These are phyloP conservation scores for Rugonectria rugulosa DNA, from an alignment of 2,329 filamentous ascomycete genomes.

Conservation along the genomic window DNA sequence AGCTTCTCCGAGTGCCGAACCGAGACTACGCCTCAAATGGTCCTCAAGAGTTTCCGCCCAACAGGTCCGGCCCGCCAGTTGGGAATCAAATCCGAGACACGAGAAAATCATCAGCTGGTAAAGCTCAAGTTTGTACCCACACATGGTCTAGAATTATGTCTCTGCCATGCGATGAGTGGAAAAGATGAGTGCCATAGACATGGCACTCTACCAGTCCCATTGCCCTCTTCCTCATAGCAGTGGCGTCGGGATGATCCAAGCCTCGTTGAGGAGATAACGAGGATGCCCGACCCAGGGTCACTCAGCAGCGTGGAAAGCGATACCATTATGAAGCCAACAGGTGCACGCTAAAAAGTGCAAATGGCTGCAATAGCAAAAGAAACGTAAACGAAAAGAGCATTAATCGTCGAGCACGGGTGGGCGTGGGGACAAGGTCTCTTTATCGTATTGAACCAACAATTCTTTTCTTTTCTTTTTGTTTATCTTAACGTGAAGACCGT, in stretches of 20 bases:
- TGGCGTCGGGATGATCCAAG: background rate
- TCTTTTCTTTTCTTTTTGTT: conserved; percentile 38
- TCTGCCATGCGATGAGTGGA: conserved; percentile 7
- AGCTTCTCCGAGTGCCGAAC: too few relatives aligned
- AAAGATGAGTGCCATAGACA: background rate
- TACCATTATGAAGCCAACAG: background rate
- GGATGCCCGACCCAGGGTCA: background rate
- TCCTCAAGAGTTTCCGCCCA: background rate
- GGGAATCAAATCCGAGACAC: conserved; percentile 30
- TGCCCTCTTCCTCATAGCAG: background rate
- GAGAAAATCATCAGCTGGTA: conserved; percentile 12
- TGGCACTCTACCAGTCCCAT: background rate
- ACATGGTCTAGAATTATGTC: conserved; percentile 10
- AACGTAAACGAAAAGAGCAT: conserved; percentile 9
- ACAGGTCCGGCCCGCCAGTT: background rate
- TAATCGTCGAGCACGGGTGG: conserved; percentile 30
- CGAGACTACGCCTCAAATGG: too few relatives aligned
- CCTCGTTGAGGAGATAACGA: background rate
- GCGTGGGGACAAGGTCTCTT: conserved; percentile 24
- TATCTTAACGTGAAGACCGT: conserved; percentile 41
- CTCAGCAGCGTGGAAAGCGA: background rate
- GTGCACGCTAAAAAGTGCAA: background rate
- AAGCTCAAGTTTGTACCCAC: conserved; percentile 1
- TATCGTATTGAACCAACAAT: conserved; percentile 35
- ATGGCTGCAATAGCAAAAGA: background rate